Evolutionary conservation across 2,329 filamentous ascomycete species (phyloP).

Genomic region (Apiospora marii): DNA sequence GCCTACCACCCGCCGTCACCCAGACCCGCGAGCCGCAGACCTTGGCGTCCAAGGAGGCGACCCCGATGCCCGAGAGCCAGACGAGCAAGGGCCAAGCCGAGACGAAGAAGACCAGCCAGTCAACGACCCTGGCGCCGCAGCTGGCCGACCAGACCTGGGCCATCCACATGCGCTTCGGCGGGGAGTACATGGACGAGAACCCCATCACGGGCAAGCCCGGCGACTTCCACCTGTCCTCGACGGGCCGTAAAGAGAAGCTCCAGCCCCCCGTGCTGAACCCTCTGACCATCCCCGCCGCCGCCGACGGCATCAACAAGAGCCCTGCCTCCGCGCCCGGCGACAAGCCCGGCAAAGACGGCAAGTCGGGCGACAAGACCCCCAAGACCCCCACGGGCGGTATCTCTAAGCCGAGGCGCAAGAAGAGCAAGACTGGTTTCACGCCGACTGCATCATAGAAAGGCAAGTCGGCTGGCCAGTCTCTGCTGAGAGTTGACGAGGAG

Average conservation of each 20-base stretch:
- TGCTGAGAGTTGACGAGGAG: neutral
- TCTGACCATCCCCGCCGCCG: slow-evolving; percentile 29
- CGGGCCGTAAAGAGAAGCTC: slow-evolving; percentile 59
- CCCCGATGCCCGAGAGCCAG: slow-evolving; percentile 51
- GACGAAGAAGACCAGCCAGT: slow-evolving; percentile 26
- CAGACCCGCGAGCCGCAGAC: slow-evolving; percentile 39
- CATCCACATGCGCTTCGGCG: slow-evolving; percentile 65
- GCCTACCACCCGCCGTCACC: slow-evolving; percentile 42
- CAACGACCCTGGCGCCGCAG: slow-evolving; percentile 40
- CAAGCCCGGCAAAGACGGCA: slow-evolving; percentile 5
- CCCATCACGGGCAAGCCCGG: slow-evolving; percentile 72
- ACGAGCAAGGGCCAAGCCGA: slow-evolving; percentile 25
- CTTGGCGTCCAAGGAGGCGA: slow-evolving; percentile 55
- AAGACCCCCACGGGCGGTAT: slow-evolving; percentile 43
- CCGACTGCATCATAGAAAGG: slow-evolving; percentile 36
- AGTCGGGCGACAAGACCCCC: slow-evolving; percentile 39
- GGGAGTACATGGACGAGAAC: slow-evolving; percentile 73
- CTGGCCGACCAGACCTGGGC: slow-evolving; percentile 65
- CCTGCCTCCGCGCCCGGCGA: slow-evolving; percentile 21
- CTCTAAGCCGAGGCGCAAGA: slow-evolving; percentile 47
- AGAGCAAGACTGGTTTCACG: slow-evolving; percentile 43
- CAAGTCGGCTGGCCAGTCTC: slow-evolving; percentile 19
- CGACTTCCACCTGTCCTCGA: slow-evolving; percentile 70
- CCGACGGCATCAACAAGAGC: slow-evolving; percentile 29
- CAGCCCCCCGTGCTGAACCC: slow-evolving; percentile 35